phyloP scores from a whole-genome alignment of 495 filamentous ascomycete genomes.

The Hypoxylon fuscum region DNA sequence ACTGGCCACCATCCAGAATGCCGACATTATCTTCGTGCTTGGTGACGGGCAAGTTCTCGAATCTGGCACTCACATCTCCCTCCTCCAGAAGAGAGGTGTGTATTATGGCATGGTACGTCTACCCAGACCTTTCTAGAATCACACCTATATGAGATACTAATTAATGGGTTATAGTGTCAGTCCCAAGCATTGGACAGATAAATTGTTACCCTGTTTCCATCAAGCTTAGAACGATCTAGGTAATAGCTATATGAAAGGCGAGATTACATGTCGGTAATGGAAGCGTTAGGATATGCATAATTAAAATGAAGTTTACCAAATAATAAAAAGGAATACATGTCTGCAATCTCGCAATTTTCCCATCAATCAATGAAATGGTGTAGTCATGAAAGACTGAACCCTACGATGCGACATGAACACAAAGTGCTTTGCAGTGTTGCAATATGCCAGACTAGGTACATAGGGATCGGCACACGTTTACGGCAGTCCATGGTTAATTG shows the following conservation, averaged over 20 bases:
- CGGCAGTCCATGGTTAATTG: slow-evolving; percentile 27
- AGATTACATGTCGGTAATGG: slow-evolving; percentile 16
- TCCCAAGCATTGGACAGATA: slow-evolving; percentile 59
- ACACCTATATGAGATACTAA: slow-evolving; percentile 3
- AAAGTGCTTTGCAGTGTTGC: slow-evolving; percentile 24
- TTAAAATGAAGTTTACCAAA: slow-evolving; percentile 1
- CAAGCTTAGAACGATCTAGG: slow-evolving; percentile 15
- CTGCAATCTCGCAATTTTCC: slow-evolving; percentile 15
- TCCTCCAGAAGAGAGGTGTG: slow-evolving; percentile 60
- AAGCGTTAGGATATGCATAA: slow-evolving; percentile 11
- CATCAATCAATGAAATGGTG: slow-evolving; percentile 7
- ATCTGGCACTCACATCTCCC: slow-evolving; percentile 57
- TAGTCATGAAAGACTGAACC: slow-evolving; percentile 25
- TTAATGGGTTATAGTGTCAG: slow-evolving; percentile 53
- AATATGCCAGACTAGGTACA: slow-evolving; percentile 23
- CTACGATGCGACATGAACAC: slow-evolving; percentile 29
- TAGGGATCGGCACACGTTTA: slow-evolving; percentile 29
- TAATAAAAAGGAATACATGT: slow-evolving; percentile 22
- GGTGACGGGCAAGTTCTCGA: slow-evolving; percentile 64
- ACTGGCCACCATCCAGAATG: slow-evolving; percentile 65
- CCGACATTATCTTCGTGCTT: slow-evolving; percentile 66
- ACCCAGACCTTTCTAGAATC: slow-evolving; percentile 9
- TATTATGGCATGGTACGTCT: slow-evolving; percentile 65
- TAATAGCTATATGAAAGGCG: slow-evolving; percentile 16
- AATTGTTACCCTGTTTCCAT: slow-evolving; percentile 1